Base-by-base conservation (phyloP, 257 asterid genomes). In the Hygrophila difformis region DNA sequence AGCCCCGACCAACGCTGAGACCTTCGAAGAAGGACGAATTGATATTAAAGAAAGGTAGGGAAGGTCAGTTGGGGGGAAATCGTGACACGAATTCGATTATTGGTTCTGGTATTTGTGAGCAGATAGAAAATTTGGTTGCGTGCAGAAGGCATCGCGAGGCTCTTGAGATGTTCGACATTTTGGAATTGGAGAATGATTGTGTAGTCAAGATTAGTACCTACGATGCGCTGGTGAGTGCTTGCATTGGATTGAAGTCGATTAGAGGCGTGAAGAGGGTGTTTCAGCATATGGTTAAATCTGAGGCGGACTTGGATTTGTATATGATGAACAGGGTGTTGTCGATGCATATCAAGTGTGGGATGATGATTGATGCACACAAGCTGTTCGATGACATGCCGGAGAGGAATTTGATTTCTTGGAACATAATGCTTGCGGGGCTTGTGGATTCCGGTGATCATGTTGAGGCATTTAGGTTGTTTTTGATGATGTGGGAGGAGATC, bases 291-390 rank as follows among this genome's bases (percentile, higher is more conserved):
- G 42, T 65, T 8, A 53, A 55, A 38, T 51, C 67, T 12, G 82
- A 63, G 35, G 55, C 67, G 33, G 75, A 71, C 16, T 53, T 81
- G 26, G 93, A 88, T 70, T 56, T 72, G 70, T 88, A 76, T 65
- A 64, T 84, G 85, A 66, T 70, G 73, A 88, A 88, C 23, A 59
- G 89, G 72, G 76, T 78, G 36, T 36, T 88, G 77, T 6, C 44
- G 21, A 76, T 88, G 93, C 89, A 81, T 16, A 79, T 81, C 37
- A 84, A 64, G 67, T 84, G 97, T 45, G 71, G 81, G 63, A 84
- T 81, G 97, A 78, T 79, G 85, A 60, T 74, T 35, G 94, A 84
- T 61, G 95, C 97, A 2, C 88, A 71, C 42, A 58, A 44, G 45
- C 26, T 78, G 68, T 81, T 88, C 22, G 87, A 76, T 12, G 79